Conservation (phyloP, 495 filamentous ascomycete genomes). For the Baudoinia panamericana region DNA sequence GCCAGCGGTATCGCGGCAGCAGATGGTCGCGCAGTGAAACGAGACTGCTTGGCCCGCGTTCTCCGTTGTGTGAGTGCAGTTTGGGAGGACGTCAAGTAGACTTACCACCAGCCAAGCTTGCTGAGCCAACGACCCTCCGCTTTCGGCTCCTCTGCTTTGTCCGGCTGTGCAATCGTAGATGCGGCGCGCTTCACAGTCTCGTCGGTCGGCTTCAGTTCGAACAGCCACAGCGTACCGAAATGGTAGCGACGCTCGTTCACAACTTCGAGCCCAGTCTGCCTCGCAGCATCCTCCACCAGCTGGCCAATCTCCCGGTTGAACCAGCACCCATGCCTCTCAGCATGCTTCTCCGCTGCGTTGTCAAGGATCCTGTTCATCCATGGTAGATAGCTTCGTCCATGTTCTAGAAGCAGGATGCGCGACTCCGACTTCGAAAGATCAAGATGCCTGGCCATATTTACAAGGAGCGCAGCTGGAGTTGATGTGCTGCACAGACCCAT, state of each 20-base stretch:
- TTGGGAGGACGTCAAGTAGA: neutral
- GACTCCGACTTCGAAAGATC: conserved; percentile 9
- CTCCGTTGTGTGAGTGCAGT: neutral
- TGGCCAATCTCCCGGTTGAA: conserved; percentile 84
- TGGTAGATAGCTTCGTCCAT: conserved; percentile 64
- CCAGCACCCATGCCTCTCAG: conserved; percentile 83
- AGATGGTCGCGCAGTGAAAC: too few relatives aligned
- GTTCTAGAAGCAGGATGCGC: conserved; percentile 76
- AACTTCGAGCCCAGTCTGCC: conserved; percentile 61
- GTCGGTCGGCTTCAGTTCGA: conserved; percentile 41
- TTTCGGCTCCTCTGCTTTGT: neutral
- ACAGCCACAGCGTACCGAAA: conserved; percentile 63
- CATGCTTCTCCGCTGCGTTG: conserved; percentile 61
- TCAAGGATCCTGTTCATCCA: conserved; percentile 75
- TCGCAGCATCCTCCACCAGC: conserved; percentile 48
- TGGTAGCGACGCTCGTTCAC: conserved; percentile 53
- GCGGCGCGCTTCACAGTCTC: neutral
- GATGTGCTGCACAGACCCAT: conserved; percentile 84
- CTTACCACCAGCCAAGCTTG: conserved; percentile 5
- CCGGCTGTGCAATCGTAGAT: neutral
- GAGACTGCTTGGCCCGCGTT: too few relatives aligned
- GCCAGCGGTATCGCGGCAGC: too few relatives aligned
- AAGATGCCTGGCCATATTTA: conserved; percentile 13
- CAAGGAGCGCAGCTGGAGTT: conserved; percentile 55
- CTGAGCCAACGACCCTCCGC: neutral